These are phyloP conservation scores for Pharus latifolius DNA, from an alignment of 176 grass and related monocot genomes.

Conservation along the genomic window DNA sequence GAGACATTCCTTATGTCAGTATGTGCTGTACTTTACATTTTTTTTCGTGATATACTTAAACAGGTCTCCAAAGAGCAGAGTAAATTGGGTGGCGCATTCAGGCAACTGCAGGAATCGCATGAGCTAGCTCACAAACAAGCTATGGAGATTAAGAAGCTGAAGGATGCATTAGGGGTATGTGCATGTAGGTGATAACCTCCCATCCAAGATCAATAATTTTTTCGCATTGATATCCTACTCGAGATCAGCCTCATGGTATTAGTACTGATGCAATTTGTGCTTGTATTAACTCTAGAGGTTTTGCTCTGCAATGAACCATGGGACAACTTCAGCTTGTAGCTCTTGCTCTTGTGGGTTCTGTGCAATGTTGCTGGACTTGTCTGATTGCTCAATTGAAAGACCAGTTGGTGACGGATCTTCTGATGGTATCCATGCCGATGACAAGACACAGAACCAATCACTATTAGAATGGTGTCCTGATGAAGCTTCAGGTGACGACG, in stretches of 20 bases:
- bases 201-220: neutral
- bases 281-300: conserved; percentile 8
- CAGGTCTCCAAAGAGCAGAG: conserved; percentile 63
- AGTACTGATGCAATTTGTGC: neutral
- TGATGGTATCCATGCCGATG: neutral
- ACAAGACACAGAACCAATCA: neutral
- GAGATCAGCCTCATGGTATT: neutral
- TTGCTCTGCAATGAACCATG: neutral
- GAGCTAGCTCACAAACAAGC: conserved; percentile 45
- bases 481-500: conserved; percentile 9
- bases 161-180: conserved; percentile 56
- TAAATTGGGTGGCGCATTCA: conserved; percentile 43
- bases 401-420: conserved; percentile 4
- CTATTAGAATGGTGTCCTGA: conserved; percentile 42
- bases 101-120: conserved; percentile 54
- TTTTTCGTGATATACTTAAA: conserved; percentile 1
- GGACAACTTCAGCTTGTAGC: conserved; percentile 19
- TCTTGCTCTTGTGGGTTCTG: conserved; percentile 52
- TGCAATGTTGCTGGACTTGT: conserved; percentile 32
- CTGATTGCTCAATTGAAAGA: conserved; percentile 27
- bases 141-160: conserved; percentile 69
- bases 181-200: neutral
- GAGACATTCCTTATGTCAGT: too few relatives aligned
- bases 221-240: neutral
- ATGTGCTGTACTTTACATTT: neutral